Evolutionary conservation across 2,329 filamentous ascomycete genomes (phyloP), one percentile per base, ranked within the genome.

Genomic region (Magnaporthiopsis rhizophila): DNA sequence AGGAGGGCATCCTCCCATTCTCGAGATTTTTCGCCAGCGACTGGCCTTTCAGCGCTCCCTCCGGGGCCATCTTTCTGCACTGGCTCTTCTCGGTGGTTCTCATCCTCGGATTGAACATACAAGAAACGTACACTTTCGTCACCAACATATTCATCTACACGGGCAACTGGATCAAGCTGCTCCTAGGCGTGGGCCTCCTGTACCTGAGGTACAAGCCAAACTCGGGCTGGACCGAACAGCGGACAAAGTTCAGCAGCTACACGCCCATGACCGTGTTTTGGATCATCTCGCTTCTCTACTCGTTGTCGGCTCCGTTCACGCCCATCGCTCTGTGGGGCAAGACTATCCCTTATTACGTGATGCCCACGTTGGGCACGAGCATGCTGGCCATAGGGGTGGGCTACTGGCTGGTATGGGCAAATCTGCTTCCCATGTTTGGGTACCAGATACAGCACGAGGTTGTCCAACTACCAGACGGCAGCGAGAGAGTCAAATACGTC

Each of bases 291-390:
- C 66, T 73, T 62, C 67, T 72, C 38, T 73, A 68, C 62, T 67
- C 69, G 45, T 64, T 71, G 34, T 68, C 66, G 58, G 71, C 71
- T 50, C 69, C 70, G 0, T 73, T 73, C 59, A 71, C 72, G 24
- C 67, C 67, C 21, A 73, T 71, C 65, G 58, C 63, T 2, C 64
- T 69, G 32, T 64, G 68, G 12, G 13, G 38, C 0, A 34, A 62
- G 11, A 65, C 26, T 11, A 60, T 60, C 3, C 78, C 78, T 2
- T 80, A 79, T 69, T 80, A 77, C 69, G 73, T 79, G 2, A 79
- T 76, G 53, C 76, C 78, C 0, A 72, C 79, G 26, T 71, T 80
- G 1, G 78, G 78, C 24, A 75, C 80, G 18, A 71, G 70, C 18
- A 73, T 80, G 8, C 66, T 79, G 58, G 30, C 74, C 2, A 64